Conservation (phyloP, 1,284 basidiomycete species). For the Apiotrichum siamense region DNA sequence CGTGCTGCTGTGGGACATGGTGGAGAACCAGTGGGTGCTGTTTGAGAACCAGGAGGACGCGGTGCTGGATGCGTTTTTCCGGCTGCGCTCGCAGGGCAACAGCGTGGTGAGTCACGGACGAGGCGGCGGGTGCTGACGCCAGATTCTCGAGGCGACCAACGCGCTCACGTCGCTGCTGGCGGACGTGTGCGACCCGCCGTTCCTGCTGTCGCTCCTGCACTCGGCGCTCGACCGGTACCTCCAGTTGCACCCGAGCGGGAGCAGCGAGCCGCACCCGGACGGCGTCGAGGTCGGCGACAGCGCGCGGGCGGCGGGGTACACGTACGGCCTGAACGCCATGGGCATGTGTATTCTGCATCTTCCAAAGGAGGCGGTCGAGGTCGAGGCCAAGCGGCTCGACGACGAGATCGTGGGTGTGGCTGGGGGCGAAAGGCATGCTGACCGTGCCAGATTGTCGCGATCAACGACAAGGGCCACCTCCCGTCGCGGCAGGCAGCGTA, state of each 20-base stretch:
- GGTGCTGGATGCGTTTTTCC: conserved; percentile 34
- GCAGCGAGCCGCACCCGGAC: not conserved
- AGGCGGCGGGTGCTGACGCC: not conserved
- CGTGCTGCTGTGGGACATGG: conserved; percentile 40
- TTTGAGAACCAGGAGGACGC: conserved; percentile 33
- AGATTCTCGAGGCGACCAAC: conserved; percentile 41
- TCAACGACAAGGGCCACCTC: conserved; percentile 10
- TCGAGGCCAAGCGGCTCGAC: conserved; percentile 27
- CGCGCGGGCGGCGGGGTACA: conserved; percentile 24
- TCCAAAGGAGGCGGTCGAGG: conserved; percentile 29
- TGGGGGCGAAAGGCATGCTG: not conserved
- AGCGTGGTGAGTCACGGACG: conserved; percentile 22
- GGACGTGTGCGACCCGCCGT: conserved; percentile 35
- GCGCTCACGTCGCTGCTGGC: conserved; percentile 35
- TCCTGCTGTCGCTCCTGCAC: conserved; percentile 29
- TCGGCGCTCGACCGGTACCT: conserved; percentile 28
- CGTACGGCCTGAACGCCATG: conserved; percentile 35
- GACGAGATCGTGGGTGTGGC: conserved; percentile 29
- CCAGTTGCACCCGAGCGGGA: conserved; percentile 1
- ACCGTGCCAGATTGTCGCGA: conserved; percentile 16
- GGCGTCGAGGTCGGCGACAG: not conserved
- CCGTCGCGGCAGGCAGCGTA: conserved; percentile 35
- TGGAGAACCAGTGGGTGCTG: conserved; percentile 39
- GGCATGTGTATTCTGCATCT: conserved; percentile 38
- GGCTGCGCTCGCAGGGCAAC: conserved; percentile 23